Evolutionary conservation across 306 rosid species (phyloP), one percentile per base, ranked within the genome.

Genomic region (Cicer bijugum): DNA sequence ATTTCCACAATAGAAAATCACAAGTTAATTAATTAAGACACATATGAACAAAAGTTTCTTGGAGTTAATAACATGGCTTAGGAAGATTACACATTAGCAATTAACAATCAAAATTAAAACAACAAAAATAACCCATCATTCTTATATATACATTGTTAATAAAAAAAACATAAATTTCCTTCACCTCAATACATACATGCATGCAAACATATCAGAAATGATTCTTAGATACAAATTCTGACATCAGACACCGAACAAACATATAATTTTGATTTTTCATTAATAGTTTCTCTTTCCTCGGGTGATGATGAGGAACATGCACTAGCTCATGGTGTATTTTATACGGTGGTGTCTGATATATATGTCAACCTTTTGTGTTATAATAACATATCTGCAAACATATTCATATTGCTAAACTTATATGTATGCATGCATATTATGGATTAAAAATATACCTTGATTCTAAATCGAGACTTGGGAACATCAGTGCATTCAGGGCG

Each of bases 401-500:
- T 47, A 12, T 46, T 11, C 20, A n/a, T 50, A 14, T 50, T 50
- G n/a, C 16, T 50, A 6, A 4, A 50, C 6, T 12, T 8, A 16
- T 19, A 9, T 55, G 10, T 4, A 9, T 55, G 33, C 4, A 23
- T 23, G 33, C 4, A 50, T 50, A 33, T 10, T 2, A 52, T 8
- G 15, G 1, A 8, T 40, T 38, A 6, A 44, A 55, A 8, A 80
- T 50, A 2, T 14, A 91, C 99, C 97, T 88, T 91, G 86, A 95
- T 95, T 38, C 86, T 95, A 85, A 95, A 95, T 68, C 85, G 81
- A 68, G 89, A 83, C 76, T 87, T 91, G 75, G 99, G 97, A 33
- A 88, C 91, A 90, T 95, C 97, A 0, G 90, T 95, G 84, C 99
- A 91, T 70, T 95, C 97, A 0, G 97, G 87, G n/a, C 97, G 96